phyloP scores from a whole-genome alignment of 2,329 filamentous ascomycete genomes.

The Sporothrix pallida region DNA sequence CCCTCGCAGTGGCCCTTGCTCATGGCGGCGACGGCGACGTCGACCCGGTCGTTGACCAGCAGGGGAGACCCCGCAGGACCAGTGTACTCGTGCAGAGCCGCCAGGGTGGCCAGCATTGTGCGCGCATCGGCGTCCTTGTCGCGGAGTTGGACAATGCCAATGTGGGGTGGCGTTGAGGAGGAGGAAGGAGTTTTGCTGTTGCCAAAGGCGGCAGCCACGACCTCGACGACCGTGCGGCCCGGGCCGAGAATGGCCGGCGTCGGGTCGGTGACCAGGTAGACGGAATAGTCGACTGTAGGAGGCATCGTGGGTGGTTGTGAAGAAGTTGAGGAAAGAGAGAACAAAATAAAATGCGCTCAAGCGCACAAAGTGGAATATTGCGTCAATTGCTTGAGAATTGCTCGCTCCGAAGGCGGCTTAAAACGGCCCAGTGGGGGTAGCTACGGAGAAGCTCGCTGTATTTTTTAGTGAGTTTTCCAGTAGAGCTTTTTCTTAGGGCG shows the following conservation, averaged over 20 bases:
- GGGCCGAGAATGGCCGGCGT: conserved; percentile 81
- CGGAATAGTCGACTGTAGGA: conserved; percentile 68
- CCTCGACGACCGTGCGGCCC: conserved; percentile 66
- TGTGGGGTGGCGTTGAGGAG: neutral
- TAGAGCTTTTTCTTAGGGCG: neutral
- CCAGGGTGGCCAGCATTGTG: conserved; percentile 71
- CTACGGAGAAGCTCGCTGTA: neutral
- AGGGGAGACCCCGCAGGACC: conserved; percentile 61
- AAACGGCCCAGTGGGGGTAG: conserved; percentile 26
- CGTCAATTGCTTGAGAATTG: conserved; percentile 14
- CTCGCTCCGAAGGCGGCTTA: conserved; percentile 29
- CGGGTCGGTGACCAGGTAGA: conserved; percentile 93
- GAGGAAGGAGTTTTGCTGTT: conserved; percentile 58
- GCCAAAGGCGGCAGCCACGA: conserved; percentile 79
- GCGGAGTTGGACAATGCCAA: conserved; percentile 78
- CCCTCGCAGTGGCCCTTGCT: conserved; percentile 86
- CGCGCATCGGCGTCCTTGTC: conserved; percentile 83
- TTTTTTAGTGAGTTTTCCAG: too few species aligned
- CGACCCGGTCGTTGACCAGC: conserved; percentile 90
- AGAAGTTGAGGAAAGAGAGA: neutral
- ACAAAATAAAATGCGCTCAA: too few species aligned
- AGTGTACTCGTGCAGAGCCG: conserved; percentile 73
- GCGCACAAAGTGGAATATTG: neutral
- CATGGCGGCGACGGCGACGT: conserved; percentile 86
- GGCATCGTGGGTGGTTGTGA: neutral